Conservation (phyloP, 306 rosid species). For the Quercus suber region DNA sequence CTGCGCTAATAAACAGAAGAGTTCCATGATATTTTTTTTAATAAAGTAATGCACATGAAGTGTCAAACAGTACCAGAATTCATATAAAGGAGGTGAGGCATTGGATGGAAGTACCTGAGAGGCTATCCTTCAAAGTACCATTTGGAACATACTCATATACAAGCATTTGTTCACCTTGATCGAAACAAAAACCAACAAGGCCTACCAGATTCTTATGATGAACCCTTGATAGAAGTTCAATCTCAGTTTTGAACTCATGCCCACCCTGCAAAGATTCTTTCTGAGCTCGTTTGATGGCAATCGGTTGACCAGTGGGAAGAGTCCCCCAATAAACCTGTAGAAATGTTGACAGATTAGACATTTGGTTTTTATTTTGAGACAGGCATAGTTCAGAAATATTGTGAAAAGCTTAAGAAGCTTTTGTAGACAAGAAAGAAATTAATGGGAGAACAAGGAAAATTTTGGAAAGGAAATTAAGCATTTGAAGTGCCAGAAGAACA, state of each 20-base stretch:
- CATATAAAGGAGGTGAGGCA: not conserved
- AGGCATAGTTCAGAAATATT: not conserved
- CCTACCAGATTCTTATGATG: conserved; percentile 53
- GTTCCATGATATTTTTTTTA: not conserved
- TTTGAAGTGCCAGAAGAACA: too few species aligned
- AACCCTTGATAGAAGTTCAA: conserved; percentile 59
- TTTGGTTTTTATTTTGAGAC: not conserved
- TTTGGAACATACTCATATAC: conserved; percentile 45
- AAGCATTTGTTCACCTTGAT: conserved; percentile 54
- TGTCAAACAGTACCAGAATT: not conserved
- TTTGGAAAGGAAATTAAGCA: too few species aligned
- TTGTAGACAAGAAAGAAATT: not conserved
- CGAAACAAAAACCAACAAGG: conserved; percentile 56
- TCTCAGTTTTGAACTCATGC: conserved; percentile 46
- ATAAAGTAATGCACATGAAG: not conserved
- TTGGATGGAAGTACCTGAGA: conserved; percentile 33
- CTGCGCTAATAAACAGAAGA: not conserved
- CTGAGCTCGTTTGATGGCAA: conserved; percentile 52
- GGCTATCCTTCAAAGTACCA: conserved; percentile 37
- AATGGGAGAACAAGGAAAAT: too few species aligned
- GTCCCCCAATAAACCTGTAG: conserved; percentile 40
- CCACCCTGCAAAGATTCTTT: conserved; percentile 40
- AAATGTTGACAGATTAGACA: not conserved
- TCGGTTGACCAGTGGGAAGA: conserved; percentile 35
- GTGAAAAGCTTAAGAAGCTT: not conserved